A percentile compares a stretch with the other conserved stretches of the same genome.
Conservation (phyloP, 228 moss, liverwort and hornwort genomes). For the Sphagnum fallax region DNA sequence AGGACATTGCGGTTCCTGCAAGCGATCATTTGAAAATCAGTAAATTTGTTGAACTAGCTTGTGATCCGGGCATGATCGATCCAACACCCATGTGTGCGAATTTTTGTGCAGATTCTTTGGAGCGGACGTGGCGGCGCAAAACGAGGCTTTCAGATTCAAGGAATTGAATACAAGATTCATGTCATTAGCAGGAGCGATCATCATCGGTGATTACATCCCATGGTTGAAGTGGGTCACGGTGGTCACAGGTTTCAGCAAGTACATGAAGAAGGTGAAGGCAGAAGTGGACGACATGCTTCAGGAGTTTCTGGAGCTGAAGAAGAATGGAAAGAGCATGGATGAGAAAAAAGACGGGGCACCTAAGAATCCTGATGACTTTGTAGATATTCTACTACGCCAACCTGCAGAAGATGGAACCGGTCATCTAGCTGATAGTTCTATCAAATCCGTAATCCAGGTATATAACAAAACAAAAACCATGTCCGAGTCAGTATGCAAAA, state of each 20-base stretch:
- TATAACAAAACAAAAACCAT: too few species aligned
- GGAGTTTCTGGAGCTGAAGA: conserved; percentile 33
- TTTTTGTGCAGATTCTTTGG: conserved; percentile 1
- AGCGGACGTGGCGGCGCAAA: background rate
- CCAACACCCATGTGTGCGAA: background rate
- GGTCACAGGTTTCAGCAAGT: conserved; percentile 7
- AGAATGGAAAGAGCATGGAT: background rate
- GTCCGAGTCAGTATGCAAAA: too few species aligned
- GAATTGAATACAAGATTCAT: background rate
- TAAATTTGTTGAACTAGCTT: too few species aligned
- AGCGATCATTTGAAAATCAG: too few species aligned
- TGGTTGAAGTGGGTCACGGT: conserved; percentile 3
- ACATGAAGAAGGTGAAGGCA: conserved; percentile 12
- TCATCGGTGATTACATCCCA: background rate
- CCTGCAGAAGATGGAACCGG: background rate
- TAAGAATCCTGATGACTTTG: background rate
- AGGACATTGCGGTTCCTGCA: too few species aligned
- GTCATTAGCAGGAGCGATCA: background rate
- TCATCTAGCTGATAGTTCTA: background rate
- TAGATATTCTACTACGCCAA: conserved; percentile 1
- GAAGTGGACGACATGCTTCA: conserved; percentile 13
- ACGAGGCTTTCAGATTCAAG: conserved; percentile 1
- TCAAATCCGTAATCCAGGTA: background rate
- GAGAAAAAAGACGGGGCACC: too few species aligned
- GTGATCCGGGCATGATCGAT: too few species aligned